These are phyloP conservation scores for Astrothelium macrocarpum DNA, from an alignment of 495 filamentous ascomycete genomes.

Conservation along the genomic window DNA sequence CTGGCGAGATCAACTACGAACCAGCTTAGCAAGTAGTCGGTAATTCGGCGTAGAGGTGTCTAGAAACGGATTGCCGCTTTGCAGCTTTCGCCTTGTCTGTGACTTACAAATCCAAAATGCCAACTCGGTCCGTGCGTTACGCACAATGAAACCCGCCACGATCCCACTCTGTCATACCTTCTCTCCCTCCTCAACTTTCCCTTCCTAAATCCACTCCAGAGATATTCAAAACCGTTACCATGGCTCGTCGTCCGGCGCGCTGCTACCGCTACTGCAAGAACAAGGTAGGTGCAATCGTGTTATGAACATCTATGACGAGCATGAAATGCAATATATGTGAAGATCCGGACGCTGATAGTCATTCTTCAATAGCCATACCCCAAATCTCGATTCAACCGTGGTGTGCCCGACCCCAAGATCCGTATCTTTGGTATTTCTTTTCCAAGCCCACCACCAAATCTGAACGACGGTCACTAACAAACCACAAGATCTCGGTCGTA, in stretches of 20 bases:
- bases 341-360: slow-evolving; percentile 18
- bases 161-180: background rate
- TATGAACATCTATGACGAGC: slow-evolving; percentile 7
- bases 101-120: slow-evolving; percentile 3
- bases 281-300: slow-evolving; percentile 59
- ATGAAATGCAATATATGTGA: slow-evolving; percentile 27
- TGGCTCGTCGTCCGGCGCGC: slow-evolving; percentile 96
- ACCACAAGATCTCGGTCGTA: slow-evolving; percentile 74
- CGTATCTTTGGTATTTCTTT: slow-evolving; percentile 61
- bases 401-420: slow-evolving; percentile 99
- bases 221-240: slow-evolving; percentile 60
- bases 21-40: too few relatives aligned
- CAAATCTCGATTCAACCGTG: slow-evolving; percentile 99
- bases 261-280: slow-evolving; percentile 99
- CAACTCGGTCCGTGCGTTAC: background rate
- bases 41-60: too few relatives aligned
- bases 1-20: too few relatives aligned
- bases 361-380: slow-evolving; percentile 69
- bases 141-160: background rate
- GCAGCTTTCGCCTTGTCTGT: too few relatives aligned
- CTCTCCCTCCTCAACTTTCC: slow-evolving; percentile 14
- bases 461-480: background rate
- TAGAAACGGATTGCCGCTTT: too few relatives aligned
- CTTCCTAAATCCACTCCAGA: background rate
- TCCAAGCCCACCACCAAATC: background rate